Percentiles rank a stretch among this genome's conserved stretches.
Evolutionary conservation across 2,329 filamentous ascomycete genomes (phyloP).

Genomic region (Zopfia rhizophila): DNA sequence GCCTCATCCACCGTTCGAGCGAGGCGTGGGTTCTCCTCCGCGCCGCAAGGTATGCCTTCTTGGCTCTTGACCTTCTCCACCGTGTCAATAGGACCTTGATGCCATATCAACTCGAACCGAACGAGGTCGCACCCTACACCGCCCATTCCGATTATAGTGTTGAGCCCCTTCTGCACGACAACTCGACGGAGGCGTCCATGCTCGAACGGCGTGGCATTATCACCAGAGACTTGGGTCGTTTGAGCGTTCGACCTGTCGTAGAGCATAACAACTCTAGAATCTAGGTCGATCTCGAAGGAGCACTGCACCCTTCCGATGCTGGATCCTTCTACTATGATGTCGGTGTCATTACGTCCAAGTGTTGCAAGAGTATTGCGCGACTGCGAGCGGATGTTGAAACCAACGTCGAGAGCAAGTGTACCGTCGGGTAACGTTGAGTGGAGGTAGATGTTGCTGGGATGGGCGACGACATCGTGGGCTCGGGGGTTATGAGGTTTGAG

Average conservation of each 20-base stretch:
- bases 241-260: conserved; percentile 25
- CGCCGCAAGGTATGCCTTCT: no score
- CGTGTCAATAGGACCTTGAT: no score
- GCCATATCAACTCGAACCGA: conserved; percentile 7
- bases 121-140: background rate
- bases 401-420: conserved; percentile 5
- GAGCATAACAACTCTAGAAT: conserved; percentile 17
- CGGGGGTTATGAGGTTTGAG: conserved; percentile 2
- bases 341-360: conserved; percentile 9
- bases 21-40: conserved; percentile 10
- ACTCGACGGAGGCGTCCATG: conserved; percentile 20
- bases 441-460: conserved; percentile 1
- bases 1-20: conserved; percentile 9
- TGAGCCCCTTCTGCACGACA: conserved; percentile 20
- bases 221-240: conserved; percentile 25
- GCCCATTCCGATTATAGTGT: conserved; percentile 28
- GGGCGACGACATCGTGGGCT: conserved; percentile 1
- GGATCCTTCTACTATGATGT: conserved; percentile 22
- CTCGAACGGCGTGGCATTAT: conserved; percentile 22
- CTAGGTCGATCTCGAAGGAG: conserved; percentile 27
- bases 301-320: conserved; percentile 28
- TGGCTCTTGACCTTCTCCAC: no score
- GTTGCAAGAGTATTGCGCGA: conserved; percentile 4
- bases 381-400: conserved; percentile 8
- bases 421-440: conserved; percentile 1